A percentile compares a stretch with the other conserved stretches of the same genome.
Evolutionary conservation across 1,284 basidiomycete genomes (phyloP).

Genomic region (Pseudozyma sp.): DNA sequence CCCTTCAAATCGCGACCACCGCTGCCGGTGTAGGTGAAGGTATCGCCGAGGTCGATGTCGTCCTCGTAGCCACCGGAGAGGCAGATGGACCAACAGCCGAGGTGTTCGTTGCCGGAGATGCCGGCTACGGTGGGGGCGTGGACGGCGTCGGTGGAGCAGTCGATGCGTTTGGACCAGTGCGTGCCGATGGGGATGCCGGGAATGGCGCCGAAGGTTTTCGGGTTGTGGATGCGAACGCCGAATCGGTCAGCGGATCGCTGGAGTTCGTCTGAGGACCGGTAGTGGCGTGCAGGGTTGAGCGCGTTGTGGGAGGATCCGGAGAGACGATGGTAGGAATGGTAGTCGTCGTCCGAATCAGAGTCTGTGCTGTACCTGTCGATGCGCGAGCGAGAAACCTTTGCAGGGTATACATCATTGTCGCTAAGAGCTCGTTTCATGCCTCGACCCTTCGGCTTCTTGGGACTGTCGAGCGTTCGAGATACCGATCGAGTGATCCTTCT

Average conservation of each 20-base stretch:
- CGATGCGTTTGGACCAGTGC: slow-evolving; percentile 48
- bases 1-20: slow-evolving; percentile 85
- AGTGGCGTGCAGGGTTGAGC: slow-evolving; percentile 13
- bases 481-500: slow-evolving; percentile 21
- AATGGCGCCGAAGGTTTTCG: slow-evolving; percentile 64
- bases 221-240: slow-evolving; percentile 40
- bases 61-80: slow-evolving; percentile 84
- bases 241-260: slow-evolving; percentile 35
- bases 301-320: not conserved
- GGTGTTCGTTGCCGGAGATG: slow-evolving; percentile 75
- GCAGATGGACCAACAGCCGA: slow-evolving; percentile 81
- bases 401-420: slow-evolving; percentile 1
- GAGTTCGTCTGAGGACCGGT: not conserved
- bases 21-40: slow-evolving; percentile 75
- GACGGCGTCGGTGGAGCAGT: slow-evolving; percentile 44
- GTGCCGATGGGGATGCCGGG: slow-evolving; percentile 66
- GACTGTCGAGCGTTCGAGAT: slow-evolving; percentile 4
- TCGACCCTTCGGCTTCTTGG: not conserved
- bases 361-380: no score
- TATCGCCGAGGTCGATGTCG: slow-evolving; percentile 82
- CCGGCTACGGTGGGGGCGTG: slow-evolving; percentile 79
- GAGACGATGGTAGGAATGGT: not conserved
- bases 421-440: slow-evolving; percentile 19
- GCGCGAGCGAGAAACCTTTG: not conserved
- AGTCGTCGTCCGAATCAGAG: slow-evolving; percentile 8